Evolutionary conservation across 352 stramenopile species (phyloP).

Genomic region (Aphanomyces cochlioides): DNA sequence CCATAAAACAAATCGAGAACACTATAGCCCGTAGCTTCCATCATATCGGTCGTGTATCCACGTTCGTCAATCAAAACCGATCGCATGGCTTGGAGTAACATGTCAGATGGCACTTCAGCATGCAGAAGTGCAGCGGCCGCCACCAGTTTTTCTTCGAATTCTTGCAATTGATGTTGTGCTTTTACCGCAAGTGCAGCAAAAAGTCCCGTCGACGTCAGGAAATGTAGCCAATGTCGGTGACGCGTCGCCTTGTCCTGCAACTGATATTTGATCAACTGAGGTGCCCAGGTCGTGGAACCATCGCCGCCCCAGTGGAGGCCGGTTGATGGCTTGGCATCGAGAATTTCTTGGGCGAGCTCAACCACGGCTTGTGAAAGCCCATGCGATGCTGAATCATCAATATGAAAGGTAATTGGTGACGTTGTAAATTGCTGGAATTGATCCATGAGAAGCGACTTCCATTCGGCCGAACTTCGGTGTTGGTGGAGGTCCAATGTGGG

Average conservation of each 20-base stretch:
- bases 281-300: slow-evolving; percentile 46
- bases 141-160: slow-evolving; percentile 75
- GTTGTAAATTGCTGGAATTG: slow-evolving; percentile 24
- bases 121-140: slow-evolving; percentile 54
- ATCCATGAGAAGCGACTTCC: slow-evolving; percentile 12
- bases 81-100: slow-evolving; percentile 73
- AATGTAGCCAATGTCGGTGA: slow-evolving; percentile 56
- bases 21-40: slow-evolving; percentile 76
- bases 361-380: slow-evolving; percentile 56
- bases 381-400: neutral
- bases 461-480: slow-evolving; percentile 19
- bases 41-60: slow-evolving; percentile 73
- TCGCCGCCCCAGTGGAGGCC: slow-evolving; percentile 72
- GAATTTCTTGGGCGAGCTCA: slow-evolving; percentile 58
- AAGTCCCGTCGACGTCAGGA: slow-evolving; percentile 41
- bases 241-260: slow-evolving; percentile 72
- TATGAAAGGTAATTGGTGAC: neutral
- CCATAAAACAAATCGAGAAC: slow-evolving; percentile 86
- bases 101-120: slow-evolving; percentile 38
- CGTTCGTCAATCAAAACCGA: slow-evolving; percentile 56
- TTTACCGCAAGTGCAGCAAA: neutral
- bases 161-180: slow-evolving; percentile 43
- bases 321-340: slow-evolving; percentile 75
- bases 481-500: slow-evolving; percentile 8
- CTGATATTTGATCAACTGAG: slow-evolving; percentile 82